Base-by-base conservation (phyloP, 2,329 filamentous ascomycete species). In the Elsinoe perseae region DNA sequence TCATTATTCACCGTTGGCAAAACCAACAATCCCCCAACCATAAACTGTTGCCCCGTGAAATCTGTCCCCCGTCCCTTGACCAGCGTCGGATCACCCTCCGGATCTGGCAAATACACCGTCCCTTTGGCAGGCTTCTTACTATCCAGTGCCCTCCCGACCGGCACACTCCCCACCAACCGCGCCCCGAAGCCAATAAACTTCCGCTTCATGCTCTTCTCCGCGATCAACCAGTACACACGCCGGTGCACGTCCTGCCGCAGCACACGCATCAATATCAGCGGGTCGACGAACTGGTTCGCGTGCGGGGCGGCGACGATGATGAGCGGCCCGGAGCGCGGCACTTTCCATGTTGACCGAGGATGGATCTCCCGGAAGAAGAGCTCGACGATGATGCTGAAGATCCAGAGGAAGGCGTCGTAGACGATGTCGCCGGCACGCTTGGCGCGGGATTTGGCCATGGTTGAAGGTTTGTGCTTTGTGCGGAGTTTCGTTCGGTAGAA, bases 291-390 rank as follows among this genome's bases (percentile, higher is more conserved):
- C 85, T 93, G 89, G 70, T 98, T 98, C 59, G 92, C 92, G 77
- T 98, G 93, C 62, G 93, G 93, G 56, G 92, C 93, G 43, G 91
- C 93, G 63, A 98, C 93, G 66, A 98, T 93, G 58, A 98, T 88
- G 61, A 98, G 82, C 1, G 93, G 91, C 0, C 91, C 93, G 61
- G 83, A 81, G 65, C 86, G 84, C 43, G 93, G 93, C 43, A 98
- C 87, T 72, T 91, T 92, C 90, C 93, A 98, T 61, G 91, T 89
- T 63, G 90, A 90, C 62, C 93, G 82, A 10, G 93, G 93, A 69
- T 97, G 91, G 14, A 98, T 89, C 73, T 98, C 93, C 64, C 93
- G 86, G 77, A 98, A 98, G 81, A 98, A 98, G 63, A 96, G 83
- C 72, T 98, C 93, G 62, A 95, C 84, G 54, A 97, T 78, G 61